Evolutionary conservation across 441 rosid genomes (phyloP).

Genomic region (Melastoma candidum): DNA sequence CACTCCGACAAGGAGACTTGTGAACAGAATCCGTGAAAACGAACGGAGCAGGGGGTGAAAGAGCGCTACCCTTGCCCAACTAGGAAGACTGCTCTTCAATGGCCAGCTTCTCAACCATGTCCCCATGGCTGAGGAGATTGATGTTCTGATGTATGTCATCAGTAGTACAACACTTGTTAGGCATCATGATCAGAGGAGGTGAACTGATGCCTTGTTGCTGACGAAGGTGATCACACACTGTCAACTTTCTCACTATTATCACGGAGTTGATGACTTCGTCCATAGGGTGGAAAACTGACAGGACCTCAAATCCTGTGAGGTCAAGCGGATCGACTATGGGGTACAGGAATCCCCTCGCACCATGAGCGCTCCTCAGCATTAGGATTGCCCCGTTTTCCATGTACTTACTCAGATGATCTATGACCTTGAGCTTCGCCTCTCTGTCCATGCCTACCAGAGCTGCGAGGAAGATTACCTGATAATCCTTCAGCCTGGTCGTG

Average conservation of each 20-base stretch:
- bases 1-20: background rate
- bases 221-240: background rate
- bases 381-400: conserved; percentile 28
- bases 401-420: conserved; percentile 24
- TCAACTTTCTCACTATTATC: conserved; percentile 1
- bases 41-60: background rate
- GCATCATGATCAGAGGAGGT: conserved; percentile 7
- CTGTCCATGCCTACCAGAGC: conserved; percentile 43
- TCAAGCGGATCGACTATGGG: conserved; percentile 32
- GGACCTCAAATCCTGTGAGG: conserved; percentile 10
- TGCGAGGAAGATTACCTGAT: conserved; percentile 41
- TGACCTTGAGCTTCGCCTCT: conserved; percentile 22
- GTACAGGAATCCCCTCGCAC: conserved; percentile 49
- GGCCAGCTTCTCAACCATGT: conserved; percentile 10
- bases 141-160: conserved; percentile 3
- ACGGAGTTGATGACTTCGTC: conserved; percentile 3
- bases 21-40: background rate
- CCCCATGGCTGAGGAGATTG: conserved; percentile 7
- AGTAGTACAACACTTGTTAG: conserved; percentile 6
- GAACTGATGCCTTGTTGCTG: background rate
- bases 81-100: conserved; percentile 7
- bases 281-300: background rate
- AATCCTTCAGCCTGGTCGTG: conserved; percentile 24
- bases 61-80: background rate
- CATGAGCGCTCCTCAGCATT: conserved; percentile 44